These are phyloP conservation scores for Boletus tomentosulus DNA, from an alignment of 768 basidiomycete species.

Conservation along the genomic window DNA sequence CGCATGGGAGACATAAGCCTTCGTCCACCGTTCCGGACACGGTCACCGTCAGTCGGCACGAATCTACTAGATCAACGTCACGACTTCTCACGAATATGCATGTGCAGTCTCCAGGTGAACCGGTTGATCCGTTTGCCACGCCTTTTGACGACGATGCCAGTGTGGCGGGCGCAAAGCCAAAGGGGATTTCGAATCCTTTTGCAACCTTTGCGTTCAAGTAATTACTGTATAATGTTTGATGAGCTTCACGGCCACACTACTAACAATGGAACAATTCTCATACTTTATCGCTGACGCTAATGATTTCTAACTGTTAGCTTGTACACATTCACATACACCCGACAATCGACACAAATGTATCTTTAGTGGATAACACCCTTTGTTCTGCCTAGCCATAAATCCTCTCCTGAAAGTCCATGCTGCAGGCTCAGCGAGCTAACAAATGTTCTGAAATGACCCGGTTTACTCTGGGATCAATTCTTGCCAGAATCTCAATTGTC, in stretches of 20 bases:
- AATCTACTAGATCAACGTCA: constrained; percentile 36
- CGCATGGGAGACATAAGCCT: constrained; percentile 17
- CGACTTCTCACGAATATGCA: constrained; percentile 42
- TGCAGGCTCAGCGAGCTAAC: constrained; percentile 7
- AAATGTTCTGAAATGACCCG: constrained; percentile 24
- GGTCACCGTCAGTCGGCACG: constrained; percentile 10
- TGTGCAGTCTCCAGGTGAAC: constrained; percentile 34
- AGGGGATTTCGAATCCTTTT: constrained; percentile 56
- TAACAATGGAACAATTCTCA: not conserved
- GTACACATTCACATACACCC: constrained; percentile 4
- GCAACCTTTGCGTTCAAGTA: constrained; percentile 30
- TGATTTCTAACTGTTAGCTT: constrained; percentile 8
- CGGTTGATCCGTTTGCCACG: constrained; percentile 60
- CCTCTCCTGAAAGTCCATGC: not conserved
- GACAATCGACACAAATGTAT: constrained; percentile 20
- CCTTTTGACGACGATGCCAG: constrained; percentile 74
- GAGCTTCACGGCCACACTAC: not conserved
- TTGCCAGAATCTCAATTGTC: constrained; percentile 23
- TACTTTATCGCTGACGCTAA: constrained; percentile 14
- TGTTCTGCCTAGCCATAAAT: not conserved
- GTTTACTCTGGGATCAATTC: constrained; percentile 28
- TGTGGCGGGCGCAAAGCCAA: constrained; percentile 30
- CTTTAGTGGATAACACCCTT: constrained; percentile 16
- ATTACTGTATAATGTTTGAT: not conserved
- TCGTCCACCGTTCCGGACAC: constrained; percentile 15